Evolutionary conservation across 2,329 filamentous ascomycete species (phyloP).

Genomic region (Rutstroemia sp.): DNA sequence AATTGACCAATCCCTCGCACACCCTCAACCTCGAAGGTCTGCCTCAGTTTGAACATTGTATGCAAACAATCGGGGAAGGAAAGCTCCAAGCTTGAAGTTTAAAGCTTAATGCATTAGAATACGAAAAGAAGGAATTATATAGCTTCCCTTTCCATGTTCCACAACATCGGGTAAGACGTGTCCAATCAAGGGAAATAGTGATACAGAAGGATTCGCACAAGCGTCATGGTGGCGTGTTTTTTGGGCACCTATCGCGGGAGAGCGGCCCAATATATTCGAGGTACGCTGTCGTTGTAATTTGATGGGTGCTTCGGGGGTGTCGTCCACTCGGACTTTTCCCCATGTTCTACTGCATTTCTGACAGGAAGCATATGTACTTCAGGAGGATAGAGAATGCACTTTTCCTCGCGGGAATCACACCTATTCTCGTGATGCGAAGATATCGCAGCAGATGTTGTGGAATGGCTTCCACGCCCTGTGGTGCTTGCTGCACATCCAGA

Average conservation of each 20-base stretch:
- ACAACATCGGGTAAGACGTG: not conserved
- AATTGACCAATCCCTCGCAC: conserved; percentile 12
- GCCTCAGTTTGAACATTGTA: not conserved
- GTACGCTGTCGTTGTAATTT: conserved; percentile 15
- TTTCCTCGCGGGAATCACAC: not conserved
- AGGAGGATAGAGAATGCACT: not conserved
- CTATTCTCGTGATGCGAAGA: not conserved
- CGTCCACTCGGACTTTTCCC: conserved; percentile 12
- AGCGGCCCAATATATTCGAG: conserved; percentile 15
- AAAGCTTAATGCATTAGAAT: not conserved
- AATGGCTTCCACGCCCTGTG: not conserved
- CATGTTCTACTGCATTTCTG: not conserved
- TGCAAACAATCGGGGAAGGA: not conserved
- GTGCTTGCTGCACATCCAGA: not conserved
- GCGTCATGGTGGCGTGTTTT: not conserved
- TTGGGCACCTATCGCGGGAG: conserved; percentile 2
- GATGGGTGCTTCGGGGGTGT: conserved; percentile 11
- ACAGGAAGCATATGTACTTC: not conserved
- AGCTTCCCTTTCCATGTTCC: conserved; percentile 5
- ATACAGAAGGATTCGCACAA: not conserved
- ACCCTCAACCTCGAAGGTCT: conserved; percentile 9
- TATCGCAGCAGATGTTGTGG: not conserved
- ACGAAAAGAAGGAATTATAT: conserved; percentile 1
- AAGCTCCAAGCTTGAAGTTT: not conserved
- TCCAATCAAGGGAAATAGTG: conserved; percentile 8